phyloP scores from a whole-genome alignment of 2,329 filamentous ascomycete genomes.

The Orbilia ellipsospora region DNA sequence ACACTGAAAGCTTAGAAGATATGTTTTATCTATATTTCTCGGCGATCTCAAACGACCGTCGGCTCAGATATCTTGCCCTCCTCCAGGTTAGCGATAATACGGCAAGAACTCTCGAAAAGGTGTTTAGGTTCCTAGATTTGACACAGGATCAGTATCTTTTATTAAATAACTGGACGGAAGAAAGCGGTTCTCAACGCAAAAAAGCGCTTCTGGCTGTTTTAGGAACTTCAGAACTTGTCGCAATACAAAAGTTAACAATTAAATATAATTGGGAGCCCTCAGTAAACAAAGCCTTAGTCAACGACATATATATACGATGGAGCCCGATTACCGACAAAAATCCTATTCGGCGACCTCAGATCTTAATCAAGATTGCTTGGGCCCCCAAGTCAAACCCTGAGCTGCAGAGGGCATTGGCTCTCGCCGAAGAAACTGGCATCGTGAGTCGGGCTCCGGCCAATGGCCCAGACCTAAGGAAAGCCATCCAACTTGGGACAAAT shows the following conservation, averaged over 20 bases:
- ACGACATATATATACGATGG: constrained; percentile 1
- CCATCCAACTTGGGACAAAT: too few relatives aligned
- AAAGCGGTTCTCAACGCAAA: not conserved
- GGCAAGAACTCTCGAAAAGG: not conserved
- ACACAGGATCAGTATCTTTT: not conserved
- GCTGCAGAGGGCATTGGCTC: too few relatives aligned
- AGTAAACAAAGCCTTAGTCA: not conserved
- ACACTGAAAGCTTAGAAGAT: too few relatives aligned
- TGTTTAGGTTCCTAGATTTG: not conserved
- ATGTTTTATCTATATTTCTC: too few relatives aligned
- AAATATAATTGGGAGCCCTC: not conserved
- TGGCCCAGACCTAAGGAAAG: too few relatives aligned
- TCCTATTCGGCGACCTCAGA: too few relatives aligned
- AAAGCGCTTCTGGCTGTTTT: not conserved
- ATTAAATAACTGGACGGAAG: not conserved
- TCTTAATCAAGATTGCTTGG: too few relatives aligned
- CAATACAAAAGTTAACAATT: not conserved
- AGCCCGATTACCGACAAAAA: too few relatives aligned
- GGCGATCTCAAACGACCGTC: too few relatives aligned
- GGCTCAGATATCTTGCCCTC: not conserved
- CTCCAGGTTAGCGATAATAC: not conserved
- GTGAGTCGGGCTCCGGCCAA: too few relatives aligned
- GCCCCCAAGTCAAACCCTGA: too few relatives aligned
- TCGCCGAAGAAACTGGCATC: too few relatives aligned
- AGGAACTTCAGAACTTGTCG: not conserved